Conservation (phyloP, 2,329 filamentous ascomycete species). For the Ophiostoma ulmi region DNA sequence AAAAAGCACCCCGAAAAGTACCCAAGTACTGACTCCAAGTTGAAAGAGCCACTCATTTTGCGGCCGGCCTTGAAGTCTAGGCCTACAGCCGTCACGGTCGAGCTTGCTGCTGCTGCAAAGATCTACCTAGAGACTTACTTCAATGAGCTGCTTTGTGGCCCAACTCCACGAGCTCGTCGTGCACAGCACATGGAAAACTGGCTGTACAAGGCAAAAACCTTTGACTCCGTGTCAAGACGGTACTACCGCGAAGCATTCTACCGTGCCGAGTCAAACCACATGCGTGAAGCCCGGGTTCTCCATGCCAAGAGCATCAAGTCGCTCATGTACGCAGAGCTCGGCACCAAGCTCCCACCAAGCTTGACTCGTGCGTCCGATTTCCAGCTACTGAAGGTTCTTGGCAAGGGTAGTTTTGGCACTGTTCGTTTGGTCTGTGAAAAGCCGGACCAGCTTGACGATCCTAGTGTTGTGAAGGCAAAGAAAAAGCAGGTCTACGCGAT, state of each 20-base stretch:
- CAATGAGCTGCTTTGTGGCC: conserved; percentile 58
- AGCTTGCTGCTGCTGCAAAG: conserved; percentile 74
- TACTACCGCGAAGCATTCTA: conserved; percentile 55
- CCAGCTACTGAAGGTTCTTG: conserved; percentile 73
- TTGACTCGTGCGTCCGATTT: conserved; percentile 51
- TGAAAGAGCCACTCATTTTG: background rate
- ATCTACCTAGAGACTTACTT: conserved; percentile 82
- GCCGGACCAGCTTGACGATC: conserved; percentile 8
- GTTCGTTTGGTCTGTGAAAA: conserved; percentile 78
- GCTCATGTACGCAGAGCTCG: background rate
- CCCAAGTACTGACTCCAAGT: background rate
- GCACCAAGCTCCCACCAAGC: background rate
- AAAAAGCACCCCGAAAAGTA: background rate
- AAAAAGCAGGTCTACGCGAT: conserved; percentile 74
- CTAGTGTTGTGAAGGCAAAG: conserved; percentile 1
- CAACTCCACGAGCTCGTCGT: conserved; percentile 57
- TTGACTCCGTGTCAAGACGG: conserved; percentile 52
- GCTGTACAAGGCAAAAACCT: conserved; percentile 50
- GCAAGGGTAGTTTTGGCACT: conserved; percentile 91
- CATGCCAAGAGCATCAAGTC: conserved; percentile 43
- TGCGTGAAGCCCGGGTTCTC: conserved; percentile 67
- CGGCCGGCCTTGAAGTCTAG: background rate
- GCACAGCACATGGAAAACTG: conserved; percentile 58
- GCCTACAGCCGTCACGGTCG: conserved; percentile 57
- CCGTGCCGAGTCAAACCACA: conserved; percentile 64